Base-by-base conservation (phyloP, 331 rosid genomes). In the Telfairia occidentalis region DNA sequence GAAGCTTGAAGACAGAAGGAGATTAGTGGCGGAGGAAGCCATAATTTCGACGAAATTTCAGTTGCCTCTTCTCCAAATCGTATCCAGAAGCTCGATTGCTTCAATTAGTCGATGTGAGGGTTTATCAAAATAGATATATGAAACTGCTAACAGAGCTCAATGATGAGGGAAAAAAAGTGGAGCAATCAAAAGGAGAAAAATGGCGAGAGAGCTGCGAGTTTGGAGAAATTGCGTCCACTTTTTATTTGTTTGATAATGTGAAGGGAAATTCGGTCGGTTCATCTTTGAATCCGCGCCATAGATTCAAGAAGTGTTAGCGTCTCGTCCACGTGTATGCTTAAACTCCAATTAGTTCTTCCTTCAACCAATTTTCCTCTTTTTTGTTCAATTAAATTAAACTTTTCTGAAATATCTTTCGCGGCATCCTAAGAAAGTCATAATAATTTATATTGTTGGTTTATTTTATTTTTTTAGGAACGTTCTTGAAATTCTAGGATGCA, bases 1-100 rank as follows among this genome's bases (percentile, higher is more conserved):
- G 65, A 91, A 87, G 53, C 81, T 78, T 7, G 98, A 88, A 76
- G 89, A 88, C 48, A 91, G 87, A 64, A 89, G 70, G 5, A 87
- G 81, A 78, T 76, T 84, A 66, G 92, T 77, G 73, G 85, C n/a
- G 40, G 76, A 57, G 49, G 92, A 86, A 70, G 97, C 92, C 98
- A 92, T 90, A 70, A 71, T 34, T 71, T 10, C 9, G 40, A 16
- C 58, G 57, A 16, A 71, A 71, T 18, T 48, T 16, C 21, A 46
- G 42, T 2, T 18, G 9, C 24, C n/a, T 46, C 52, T 46, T 12
- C n/a, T 46, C 52, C n/a, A n/a, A n/a, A n/a, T n/a, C n/a, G n/a
- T n/a, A n/a, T n/a, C n/a, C n/a, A n/a, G n/a, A n/a, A n/a, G n/a
- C n/a, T n/a, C 6, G 57, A 70, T 29, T 70, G 26, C 58, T 42